A percentile compares a stretch with the other conserved stretches of the same genome.
These are phyloP conservation scores for Pseudopyricularia javanii DNA, from an alignment of 2,329 filamentous ascomycete genomes.

Conservation along the genomic window DNA sequence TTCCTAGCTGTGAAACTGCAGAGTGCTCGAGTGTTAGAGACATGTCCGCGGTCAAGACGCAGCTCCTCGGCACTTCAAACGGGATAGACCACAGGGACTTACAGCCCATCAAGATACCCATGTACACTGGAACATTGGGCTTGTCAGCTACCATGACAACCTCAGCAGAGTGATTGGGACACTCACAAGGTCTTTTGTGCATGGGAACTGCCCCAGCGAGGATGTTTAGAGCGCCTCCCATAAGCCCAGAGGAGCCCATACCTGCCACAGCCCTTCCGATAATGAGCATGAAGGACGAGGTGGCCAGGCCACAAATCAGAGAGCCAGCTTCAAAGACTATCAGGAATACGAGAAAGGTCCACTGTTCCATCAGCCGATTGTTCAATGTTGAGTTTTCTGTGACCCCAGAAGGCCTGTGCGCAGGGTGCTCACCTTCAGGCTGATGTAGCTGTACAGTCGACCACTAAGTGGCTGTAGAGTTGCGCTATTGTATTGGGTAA, in stretches of 20 bases:
- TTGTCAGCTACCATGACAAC: background rate
- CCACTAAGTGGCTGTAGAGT: conserved; percentile 10
- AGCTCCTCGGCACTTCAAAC: no score
- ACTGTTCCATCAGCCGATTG: conserved; percentile 8
- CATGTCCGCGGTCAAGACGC: no score
- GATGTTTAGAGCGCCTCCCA: conserved; percentile 39
- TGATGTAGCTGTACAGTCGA: conserved; percentile 9
- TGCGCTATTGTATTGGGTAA: background rate
- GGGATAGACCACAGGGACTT: background rate
- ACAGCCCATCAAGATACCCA: background rate
- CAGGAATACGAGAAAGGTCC: conserved; percentile 27
- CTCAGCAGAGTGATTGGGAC: background rate
- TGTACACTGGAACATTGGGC: background rate
- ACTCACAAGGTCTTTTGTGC: conserved; percentile 21
- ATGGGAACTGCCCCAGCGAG: conserved; percentile 26
- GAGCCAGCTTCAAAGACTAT: conserved; percentile 43
- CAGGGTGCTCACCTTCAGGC: background rate
- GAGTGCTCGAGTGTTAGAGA: background rate
- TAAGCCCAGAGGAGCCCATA: conserved; percentile 35
- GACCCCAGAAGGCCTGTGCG: no score
- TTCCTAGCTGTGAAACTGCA: conserved; percentile 28
- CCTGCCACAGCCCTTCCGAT: conserved; percentile 41
- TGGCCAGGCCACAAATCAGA: conserved; percentile 37
- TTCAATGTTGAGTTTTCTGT: no score
- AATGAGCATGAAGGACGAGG: conserved; percentile 38